Conservation (phyloP, 148 eudicot species). For the Oxyria digyna region DNA sequence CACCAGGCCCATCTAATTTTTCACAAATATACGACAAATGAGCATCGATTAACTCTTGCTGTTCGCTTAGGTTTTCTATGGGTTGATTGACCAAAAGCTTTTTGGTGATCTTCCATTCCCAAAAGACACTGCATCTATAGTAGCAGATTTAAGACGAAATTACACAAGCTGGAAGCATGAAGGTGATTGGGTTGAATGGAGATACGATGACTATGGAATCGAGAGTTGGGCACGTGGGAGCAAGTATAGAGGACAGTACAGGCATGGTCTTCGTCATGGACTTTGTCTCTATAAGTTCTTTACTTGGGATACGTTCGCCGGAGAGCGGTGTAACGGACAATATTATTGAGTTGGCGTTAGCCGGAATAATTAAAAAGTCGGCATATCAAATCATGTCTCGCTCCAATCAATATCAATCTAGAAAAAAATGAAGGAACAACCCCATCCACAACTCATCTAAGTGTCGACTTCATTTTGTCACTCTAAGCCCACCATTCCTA, state of each 20-base stretch:
- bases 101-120: constrained; percentile 46
- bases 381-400: no score
- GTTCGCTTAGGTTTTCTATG: constrained; percentile 61
- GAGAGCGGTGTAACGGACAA: constrained; percentile 79
- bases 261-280: constrained; percentile 67
- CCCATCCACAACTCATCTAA: no score
- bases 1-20: background rate
- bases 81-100: constrained; percentile 72
- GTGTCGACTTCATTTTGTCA: no score
- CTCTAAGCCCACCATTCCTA: no score
- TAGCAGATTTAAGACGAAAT: constrained; percentile 52
- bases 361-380: no score
- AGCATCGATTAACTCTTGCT: constrained; percentile 5
- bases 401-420: no score
- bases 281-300: constrained; percentile 67
- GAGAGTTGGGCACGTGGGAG: constrained; percentile 92
- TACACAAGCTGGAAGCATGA: constrained; percentile 82
- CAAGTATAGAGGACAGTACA: constrained; percentile 61
- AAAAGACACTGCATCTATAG: constrained; percentile 46
- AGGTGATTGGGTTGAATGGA: constrained; percentile 92
- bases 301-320: constrained; percentile 64
- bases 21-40: background rate
- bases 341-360: constrained; percentile 70
- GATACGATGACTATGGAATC: constrained; percentile 76
- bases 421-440: no score